Percentiles rank a stretch among this genome's conserved stretches.
Evolutionary conservation across 768 basidiomycete species (phyloP).

Genomic region (Mycena venus): DNA sequence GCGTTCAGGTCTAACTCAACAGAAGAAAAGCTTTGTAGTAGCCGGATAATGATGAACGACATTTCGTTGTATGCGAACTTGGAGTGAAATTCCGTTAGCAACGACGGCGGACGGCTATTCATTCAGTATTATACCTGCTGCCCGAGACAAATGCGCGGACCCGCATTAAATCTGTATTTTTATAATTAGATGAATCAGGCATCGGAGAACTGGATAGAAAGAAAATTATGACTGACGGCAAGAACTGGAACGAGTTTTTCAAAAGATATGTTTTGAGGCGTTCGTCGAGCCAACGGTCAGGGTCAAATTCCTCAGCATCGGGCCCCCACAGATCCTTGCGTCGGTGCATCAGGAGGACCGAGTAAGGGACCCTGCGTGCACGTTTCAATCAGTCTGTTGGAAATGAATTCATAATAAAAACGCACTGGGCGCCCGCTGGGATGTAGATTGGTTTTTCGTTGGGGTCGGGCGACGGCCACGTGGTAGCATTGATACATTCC

Average conservation of each 20-base stretch:
- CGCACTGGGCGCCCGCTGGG: slow-evolving; percentile 62
- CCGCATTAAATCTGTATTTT: slow-evolving; percentile 61
- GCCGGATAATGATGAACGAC: slow-evolving; percentile 73
- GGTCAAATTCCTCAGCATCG: slow-evolving; percentile 79
- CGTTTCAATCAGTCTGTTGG: neutral
- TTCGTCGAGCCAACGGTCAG: slow-evolving; percentile 78
- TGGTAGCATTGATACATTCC: slow-evolving; percentile 61
- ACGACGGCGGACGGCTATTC: neutral
- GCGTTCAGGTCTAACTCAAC: slow-evolving; percentile 62
- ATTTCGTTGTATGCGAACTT: slow-evolving; percentile 51
- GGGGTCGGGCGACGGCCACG: slow-evolving; percentile 61
- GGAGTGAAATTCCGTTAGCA: neutral
- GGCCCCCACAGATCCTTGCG: slow-evolving; percentile 79
- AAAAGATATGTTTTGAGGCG: slow-evolving; percentile 72
- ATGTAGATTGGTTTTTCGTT: slow-evolving; percentile 65
- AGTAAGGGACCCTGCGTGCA: slow-evolving; percentile 58
- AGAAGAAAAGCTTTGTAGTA: slow-evolving; percentile 70
- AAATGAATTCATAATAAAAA: slow-evolving; percentile 10
- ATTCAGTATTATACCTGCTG: slow-evolving; percentile 46
- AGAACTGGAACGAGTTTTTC: slow-evolving; percentile 78
- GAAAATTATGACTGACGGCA: slow-evolving; percentile 56
- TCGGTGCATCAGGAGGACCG: slow-evolving; percentile 76
- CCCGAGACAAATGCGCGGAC: slow-evolving; percentile 57
- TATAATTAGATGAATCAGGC: neutral
- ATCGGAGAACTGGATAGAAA: too few species aligned